Percentiles rank a stretch among this genome's conserved stretches.
phyloP scores from a whole-genome alignment of 768 basidiomycete genomes.

The Cystoderma amianthinum region DNA sequence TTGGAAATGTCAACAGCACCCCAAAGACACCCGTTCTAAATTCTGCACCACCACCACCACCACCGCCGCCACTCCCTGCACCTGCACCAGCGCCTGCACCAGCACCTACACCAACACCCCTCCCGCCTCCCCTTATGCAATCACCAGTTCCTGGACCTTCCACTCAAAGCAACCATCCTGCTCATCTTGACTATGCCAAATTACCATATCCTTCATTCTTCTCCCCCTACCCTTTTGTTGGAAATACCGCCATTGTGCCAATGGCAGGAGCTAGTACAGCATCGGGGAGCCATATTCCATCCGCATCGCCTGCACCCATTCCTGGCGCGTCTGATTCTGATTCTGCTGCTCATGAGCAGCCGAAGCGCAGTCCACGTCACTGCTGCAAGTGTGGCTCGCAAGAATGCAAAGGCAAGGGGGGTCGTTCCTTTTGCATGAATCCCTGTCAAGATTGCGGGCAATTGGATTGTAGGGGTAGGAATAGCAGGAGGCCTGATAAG shows the following conservation, averaged over 20 bases:
- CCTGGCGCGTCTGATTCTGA: background rate
- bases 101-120: slow-evolving; percentile 3
- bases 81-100: slow-evolving; percentile 1
- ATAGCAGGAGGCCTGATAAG: slow-evolving; percentile 72
- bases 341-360: slow-evolving; percentile 24
- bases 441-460: slow-evolving; percentile 82
- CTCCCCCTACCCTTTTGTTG: background rate
- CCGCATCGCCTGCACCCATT: background rate
- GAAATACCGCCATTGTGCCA: background rate
- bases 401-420: slow-evolving; percentile 81
- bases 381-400: slow-evolving; percentile 80
- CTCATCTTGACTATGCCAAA: background rate
- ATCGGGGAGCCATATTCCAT: background rate
- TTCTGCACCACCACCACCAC: slow-evolving; percentile 2
- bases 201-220: background rate
- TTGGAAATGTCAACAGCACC: slow-evolving; percentile 14
- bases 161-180: background rate
- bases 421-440: slow-evolving; percentile 64
- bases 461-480: slow-evolving; percentile 70
- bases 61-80: slow-evolving; percentile 1
- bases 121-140: slow-evolving; percentile 1
- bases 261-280: background rate
- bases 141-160: slow-evolving; percentile 3
- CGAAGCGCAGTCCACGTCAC: slow-evolving; percentile 63
- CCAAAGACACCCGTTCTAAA: slow-evolving; percentile 4